These are phyloP conservation scores for Ustilago trichophora DNA, from an alignment of 1,284 basidiomycete species.

Conservation along the genomic window DNA sequence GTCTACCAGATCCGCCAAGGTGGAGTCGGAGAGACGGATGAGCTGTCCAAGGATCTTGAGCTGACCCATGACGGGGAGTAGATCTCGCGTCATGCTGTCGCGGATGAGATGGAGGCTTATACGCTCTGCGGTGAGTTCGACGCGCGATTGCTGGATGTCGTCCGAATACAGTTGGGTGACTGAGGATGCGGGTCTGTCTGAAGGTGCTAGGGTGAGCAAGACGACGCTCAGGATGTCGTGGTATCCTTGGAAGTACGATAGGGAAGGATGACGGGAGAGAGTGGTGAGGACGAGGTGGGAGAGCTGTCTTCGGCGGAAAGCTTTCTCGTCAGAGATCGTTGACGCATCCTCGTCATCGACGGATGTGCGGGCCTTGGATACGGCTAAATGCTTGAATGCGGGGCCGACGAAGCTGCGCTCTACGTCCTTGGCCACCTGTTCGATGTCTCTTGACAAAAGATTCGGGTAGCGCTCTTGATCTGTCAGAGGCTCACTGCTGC, in stretches of 20 bases:
- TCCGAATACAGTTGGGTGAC: slow-evolving; percentile 1
- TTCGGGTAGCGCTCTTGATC: slow-evolving; percentile 1
- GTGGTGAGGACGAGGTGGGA: slow-evolving; percentile 70
- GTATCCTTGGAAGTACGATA: slow-evolving; percentile 87
- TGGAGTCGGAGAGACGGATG: slow-evolving; percentile 75
- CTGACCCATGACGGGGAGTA: slow-evolving; percentile 85
- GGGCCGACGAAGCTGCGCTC: slow-evolving; percentile 60
- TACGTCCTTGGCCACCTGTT: slow-evolving; percentile 62
- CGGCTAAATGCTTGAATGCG: slow-evolving; percentile 27
- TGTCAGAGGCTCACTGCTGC: not conserved
- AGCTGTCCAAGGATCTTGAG: slow-evolving; percentile 78
- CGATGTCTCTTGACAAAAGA: slow-evolving; percentile 46
- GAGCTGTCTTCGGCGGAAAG: slow-evolving; percentile 44
- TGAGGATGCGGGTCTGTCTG: not conserved
- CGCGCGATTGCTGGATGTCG: slow-evolving; percentile 1
- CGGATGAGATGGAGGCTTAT: slow-evolving; percentile 82
- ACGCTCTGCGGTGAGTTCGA: slow-evolving; percentile 69
- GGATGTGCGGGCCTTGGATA: not conserved
- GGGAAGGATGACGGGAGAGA: slow-evolving; percentile 76
- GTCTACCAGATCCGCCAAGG: slow-evolving; percentile 76
- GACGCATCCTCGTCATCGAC: not conserved
- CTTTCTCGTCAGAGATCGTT: not conserved
- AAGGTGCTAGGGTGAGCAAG: slow-evolving; percentile 73
- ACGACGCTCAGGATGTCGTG: slow-evolving; percentile 90
- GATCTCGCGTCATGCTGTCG: slow-evolving; percentile 84